Evolutionary conservation across 2,329 filamentous ascomycete species (phyloP).

Genomic region (Eurotiales sp.): DNA sequence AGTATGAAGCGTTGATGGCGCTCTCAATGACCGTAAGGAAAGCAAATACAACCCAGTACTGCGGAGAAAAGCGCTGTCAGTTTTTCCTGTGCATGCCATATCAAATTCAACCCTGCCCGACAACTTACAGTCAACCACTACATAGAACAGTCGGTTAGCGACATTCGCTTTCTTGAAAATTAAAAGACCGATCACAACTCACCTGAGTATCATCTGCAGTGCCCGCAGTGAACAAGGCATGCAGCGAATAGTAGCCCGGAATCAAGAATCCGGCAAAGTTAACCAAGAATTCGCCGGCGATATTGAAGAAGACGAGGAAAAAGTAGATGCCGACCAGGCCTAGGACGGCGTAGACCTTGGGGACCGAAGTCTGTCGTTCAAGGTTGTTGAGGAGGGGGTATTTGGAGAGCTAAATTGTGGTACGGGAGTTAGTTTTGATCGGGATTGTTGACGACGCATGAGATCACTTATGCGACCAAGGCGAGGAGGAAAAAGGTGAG

Average conservation of each 20-base stretch:
- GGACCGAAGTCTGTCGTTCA: slow-evolving; percentile 64
- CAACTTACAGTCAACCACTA: slow-evolving; percentile 61
- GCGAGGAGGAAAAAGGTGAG: background rate
- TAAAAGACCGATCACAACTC: slow-evolving; percentile 25
- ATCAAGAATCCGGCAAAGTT: slow-evolving; percentile 64
- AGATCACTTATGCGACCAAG: background rate
- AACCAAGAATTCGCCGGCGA: slow-evolving; percentile 64
- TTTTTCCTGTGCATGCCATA: slow-evolving; percentile 11
- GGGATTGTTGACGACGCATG: too few relatives aligned
- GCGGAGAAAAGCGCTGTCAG: slow-evolving; percentile 13
- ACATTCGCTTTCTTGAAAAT: slow-evolving; percentile 17
- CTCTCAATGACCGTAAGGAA: slow-evolving; percentile 65
- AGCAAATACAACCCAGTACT: slow-evolving; percentile 67
- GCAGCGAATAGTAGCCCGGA: slow-evolving; percentile 63
- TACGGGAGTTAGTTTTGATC: background rate
- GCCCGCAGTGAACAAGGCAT: slow-evolving; percentile 58
- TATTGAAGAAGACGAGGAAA: slow-evolving; percentile 70
- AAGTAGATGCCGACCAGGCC: slow-evolving; percentile 64
- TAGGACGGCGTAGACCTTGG: slow-evolving; percentile 65
- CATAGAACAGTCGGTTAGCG: slow-evolving; percentile 18
- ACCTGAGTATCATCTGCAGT: slow-evolving; percentile 65
- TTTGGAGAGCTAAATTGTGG: slow-evolving; percentile 65
- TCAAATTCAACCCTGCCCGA: background rate
- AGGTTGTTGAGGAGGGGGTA: slow-evolving; percentile 65
- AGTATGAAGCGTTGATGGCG: slow-evolving; percentile 63